Base-by-base conservation (phyloP, 2,329 filamentous ascomycete genomes). In the Blastomyces emzantsi region DNA sequence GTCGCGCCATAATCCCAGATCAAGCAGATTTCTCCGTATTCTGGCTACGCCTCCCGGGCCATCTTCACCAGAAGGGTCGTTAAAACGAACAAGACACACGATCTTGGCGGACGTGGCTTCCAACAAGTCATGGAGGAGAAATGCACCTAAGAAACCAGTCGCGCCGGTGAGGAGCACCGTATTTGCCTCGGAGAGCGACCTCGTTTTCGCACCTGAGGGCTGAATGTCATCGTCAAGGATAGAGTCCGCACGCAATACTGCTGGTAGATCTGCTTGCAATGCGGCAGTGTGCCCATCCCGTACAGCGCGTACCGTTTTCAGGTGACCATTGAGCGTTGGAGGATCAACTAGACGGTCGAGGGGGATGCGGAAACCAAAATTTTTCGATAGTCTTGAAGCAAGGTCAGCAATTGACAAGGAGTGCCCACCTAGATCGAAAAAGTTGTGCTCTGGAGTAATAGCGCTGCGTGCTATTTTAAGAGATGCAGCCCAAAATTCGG, bases 391-490 rank as follows among this genome's bases (percentile, higher is more conserved):
- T 43, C 85, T 84, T 33, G 85, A 86, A n/a, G 89, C 85, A 33
- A 93, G 81, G 65, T 91, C 87, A 0, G 90, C 90, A n/a, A 93
- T 82, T 1, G 86, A 85, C 62, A 93, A 77, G 0, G 89, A 92
- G 74, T 93, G 90, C 0, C 90, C 90, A 45, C 90, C 90, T 1
- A 93, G 78, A 65, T 92, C 90, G 72, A 92, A 93, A 75, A 93
- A 93, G 73, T 87, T 88, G 72, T 90, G 87, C 66, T 90, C 86
- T 1, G 83, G 71, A 61, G 87, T 88, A 30, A 92, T 83, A 25
- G 83, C 79, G 51, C 76, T 81, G 11, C 80, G 77, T 0, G 87
- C 82, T n/a, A 88, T 82, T 66, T 87, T 86, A 17, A 93, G 80
- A 33, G 86, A 84, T 2, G 84, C 80, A 2, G 89, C 87, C 90